Percentiles rank a stretch among this genome's conserved stretches.
Evolutionary conservation across 192 early-diverging fungal genomes (phyloP).

Genomic region (Linnemannia zychae): DNA sequence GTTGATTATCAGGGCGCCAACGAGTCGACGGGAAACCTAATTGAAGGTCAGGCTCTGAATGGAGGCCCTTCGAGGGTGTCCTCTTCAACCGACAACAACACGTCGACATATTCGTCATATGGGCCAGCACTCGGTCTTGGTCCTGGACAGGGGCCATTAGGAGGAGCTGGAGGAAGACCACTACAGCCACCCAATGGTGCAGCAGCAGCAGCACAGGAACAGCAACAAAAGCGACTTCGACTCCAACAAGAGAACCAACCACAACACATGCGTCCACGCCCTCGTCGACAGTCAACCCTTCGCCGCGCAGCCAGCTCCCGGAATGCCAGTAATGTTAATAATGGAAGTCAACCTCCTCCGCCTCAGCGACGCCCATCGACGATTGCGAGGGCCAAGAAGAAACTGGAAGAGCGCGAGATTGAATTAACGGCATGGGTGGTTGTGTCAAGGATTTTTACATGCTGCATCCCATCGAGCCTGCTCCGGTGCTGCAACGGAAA

Average conservation of each 20-base stretch:
- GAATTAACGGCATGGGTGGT: slow-evolving; percentile 55
- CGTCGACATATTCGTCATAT: background rate
- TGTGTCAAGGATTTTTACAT: slow-evolving; percentile 61
- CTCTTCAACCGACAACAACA: slow-evolving; percentile 4
- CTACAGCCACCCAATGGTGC: slow-evolving; percentile 30
- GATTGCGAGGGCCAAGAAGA: slow-evolving; percentile 29
- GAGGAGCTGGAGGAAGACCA: background rate
- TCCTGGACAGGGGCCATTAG: background rate
- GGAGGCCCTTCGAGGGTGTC: background rate
- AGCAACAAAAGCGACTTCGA: slow-evolving; percentile 40
- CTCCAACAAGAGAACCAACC: slow-evolving; percentile 38
- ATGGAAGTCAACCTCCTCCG: background rate
- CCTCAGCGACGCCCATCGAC: slow-evolving; percentile 32
- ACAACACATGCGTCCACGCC: slow-evolving; percentile 26
- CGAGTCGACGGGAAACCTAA: slow-evolving; percentile 44
- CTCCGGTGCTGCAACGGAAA: slow-evolving; percentile 58
- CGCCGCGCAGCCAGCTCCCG: slow-evolving; percentile 40
- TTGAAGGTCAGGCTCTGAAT: slow-evolving; percentile 9
- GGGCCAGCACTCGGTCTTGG: background rate
- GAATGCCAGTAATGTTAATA: slow-evolving; percentile 27
- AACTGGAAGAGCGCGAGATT: slow-evolving; percentile 34
- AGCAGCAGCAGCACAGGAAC: slow-evolving; percentile 34
- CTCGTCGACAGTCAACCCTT: slow-evolving; percentile 38
- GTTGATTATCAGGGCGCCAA: slow-evolving; percentile 18
- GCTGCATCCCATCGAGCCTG: slow-evolving; percentile 61